Evolutionary conservation across 2,329 filamentous ascomycete species (phyloP).

Genomic region (Trichoderma sp.): DNA sequence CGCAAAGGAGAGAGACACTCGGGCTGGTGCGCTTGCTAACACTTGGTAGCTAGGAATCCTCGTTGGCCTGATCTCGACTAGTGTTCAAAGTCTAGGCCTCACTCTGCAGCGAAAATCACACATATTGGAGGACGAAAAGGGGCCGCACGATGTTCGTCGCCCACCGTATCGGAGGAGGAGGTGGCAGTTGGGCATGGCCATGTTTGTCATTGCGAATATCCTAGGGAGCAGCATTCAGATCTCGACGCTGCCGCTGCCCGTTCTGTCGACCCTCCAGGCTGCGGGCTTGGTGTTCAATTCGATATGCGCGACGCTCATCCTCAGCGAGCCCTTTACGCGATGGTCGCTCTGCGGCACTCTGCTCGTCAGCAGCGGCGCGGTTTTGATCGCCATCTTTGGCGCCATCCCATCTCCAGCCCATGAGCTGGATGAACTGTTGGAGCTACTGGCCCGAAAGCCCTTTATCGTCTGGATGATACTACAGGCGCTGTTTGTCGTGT

Average conservation of each 20-base stretch:
- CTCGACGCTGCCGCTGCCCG: slow-evolving; percentile 88
- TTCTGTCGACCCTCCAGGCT: slow-evolving; percentile 92
- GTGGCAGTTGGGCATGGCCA: slow-evolving; percentile 97
- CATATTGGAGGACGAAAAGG: slow-evolving; percentile 94
- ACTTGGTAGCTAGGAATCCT: slow-evolving; percentile 76
- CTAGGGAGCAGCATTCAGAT: slow-evolving; percentile 97
- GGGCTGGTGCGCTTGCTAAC: slow-evolving; percentile 28
- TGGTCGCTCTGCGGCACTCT: slow-evolving; percentile 91
- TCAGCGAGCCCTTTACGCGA: slow-evolving; percentile 90
- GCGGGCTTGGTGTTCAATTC: slow-evolving; percentile 98
- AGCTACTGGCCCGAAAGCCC: slow-evolving; percentile 68
- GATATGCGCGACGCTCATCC: slow-evolving; percentile 89
- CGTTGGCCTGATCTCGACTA: slow-evolving; percentile 90
- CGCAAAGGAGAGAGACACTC: not conserved
- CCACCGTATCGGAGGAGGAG: slow-evolving; percentile 86
- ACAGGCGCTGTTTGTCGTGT: slow-evolving; percentile 71
- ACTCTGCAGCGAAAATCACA: slow-evolving; percentile 98
- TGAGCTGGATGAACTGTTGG: slow-evolving; percentile 77
- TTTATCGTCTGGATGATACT: slow-evolving; percentile 90
- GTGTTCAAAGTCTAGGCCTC: slow-evolving; percentile 90
- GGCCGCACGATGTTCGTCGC: slow-evolving; percentile 71
- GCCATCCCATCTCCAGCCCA: slow-evolving; percentile 93
- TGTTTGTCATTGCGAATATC: slow-evolving; percentile 94
- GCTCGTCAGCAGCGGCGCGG: slow-evolving; percentile 83
- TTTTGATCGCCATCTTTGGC: slow-evolving; percentile 90